Conservation (phyloP, 1,284 basidiomycete species). For the Sporisorium exsertum region DNA sequence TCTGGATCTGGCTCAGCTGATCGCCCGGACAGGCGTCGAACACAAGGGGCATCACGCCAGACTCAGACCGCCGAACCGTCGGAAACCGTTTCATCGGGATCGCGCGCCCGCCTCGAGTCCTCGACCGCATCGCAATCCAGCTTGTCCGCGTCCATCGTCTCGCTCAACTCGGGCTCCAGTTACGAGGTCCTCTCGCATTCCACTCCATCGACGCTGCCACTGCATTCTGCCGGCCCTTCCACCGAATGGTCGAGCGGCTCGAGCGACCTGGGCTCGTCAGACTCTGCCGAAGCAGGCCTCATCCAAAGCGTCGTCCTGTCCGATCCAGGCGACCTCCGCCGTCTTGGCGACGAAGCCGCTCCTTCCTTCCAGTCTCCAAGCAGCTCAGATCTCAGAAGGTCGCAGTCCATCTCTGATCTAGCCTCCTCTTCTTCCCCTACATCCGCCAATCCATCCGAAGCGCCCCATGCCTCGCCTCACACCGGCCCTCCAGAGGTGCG, state of each 20-base stretch:
- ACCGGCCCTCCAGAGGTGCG: slow-evolving; percentile 37
- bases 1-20: slow-evolving; percentile 22
- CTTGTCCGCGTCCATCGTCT: slow-evolving; percentile 35
- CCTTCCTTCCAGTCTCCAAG: not conserved
- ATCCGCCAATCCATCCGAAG: not conserved
- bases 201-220: slow-evolving; percentile 12
- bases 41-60: not conserved
- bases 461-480: not conserved
- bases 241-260: slow-evolving; percentile 49
- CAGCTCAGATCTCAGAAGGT: slow-evolving; percentile 16
- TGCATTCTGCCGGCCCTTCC: slow-evolving; percentile 15
- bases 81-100: slow-evolving; percentile 16
- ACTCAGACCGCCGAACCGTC: slow-evolving; percentile 7
- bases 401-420: slow-evolving; percentile 25
- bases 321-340: slow-evolving; percentile 34
- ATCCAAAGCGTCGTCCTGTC: slow-evolving; percentile 44
- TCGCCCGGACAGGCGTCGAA: not conserved
- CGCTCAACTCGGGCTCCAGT: slow-evolving; percentile 45
- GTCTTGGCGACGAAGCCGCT: not conserved
- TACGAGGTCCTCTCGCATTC: slow-evolving; percentile 44
- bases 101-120: slow-evolving; percentile 24
- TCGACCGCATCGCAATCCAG: slow-evolving; percentile 39
- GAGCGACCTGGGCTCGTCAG: slow-evolving; percentile 50
- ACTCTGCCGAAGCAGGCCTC: slow-evolving; percentile 38
- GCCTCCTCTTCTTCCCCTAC: slow-evolving; percentile 3